Percentiles rank a stretch among this genome's conserved stretches.
Evolutionary conservation across 495 filamentous ascomycete species (phyloP).

Genomic region (Articulospora tetracladia): DNA sequence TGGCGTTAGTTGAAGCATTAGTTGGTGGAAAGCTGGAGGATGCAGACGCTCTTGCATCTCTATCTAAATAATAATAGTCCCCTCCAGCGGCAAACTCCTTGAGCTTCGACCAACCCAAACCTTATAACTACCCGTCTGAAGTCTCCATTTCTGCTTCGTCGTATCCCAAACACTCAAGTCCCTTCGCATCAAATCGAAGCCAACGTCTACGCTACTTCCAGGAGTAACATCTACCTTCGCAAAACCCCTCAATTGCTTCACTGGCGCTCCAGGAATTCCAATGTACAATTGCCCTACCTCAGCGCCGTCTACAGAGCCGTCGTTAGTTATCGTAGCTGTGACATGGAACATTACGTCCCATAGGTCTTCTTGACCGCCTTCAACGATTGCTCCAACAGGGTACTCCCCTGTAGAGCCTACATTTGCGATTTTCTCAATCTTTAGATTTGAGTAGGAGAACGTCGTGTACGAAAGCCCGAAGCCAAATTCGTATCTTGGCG

Average conservation of each 20-base stretch:
- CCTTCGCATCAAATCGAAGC: conserved; percentile 53
- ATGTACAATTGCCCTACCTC: conserved; percentile 49
- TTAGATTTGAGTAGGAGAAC: conserved; percentile 45
- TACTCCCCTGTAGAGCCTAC: conserved; percentile 26
- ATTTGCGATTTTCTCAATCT: conserved; percentile 27
- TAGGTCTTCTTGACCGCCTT: conserved; percentile 57
- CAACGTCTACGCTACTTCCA: conserved; percentile 39
- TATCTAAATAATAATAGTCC: conserved; percentile 28
- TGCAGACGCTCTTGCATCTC: too few relatives aligned
- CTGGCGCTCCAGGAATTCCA: conserved; percentile 48
- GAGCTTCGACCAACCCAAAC: conserved; percentile 62
- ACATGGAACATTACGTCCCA: conserved; percentile 56
- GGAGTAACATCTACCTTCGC: conserved; percentile 57
- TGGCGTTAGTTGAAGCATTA: too few relatives aligned
- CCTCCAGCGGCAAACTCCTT: conserved; percentile 55
- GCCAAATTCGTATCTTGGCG: conserved; percentile 66
- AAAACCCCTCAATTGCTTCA: conserved; percentile 37
- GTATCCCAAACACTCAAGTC: conserved; percentile 70
- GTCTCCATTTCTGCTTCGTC: conserved; percentile 53
- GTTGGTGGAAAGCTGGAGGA: too few relatives aligned
- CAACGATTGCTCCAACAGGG: conserved; percentile 37
- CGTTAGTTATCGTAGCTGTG: conserved; percentile 51
- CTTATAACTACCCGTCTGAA: conserved; percentile 43
- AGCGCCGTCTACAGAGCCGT: conserved; percentile 40
- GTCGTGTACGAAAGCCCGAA: conserved; percentile 67